These are phyloP conservation scores for Boletellus ananiceps DNA, from an alignment of 768 basidiomycete species.

Conservation along the genomic window DNA sequence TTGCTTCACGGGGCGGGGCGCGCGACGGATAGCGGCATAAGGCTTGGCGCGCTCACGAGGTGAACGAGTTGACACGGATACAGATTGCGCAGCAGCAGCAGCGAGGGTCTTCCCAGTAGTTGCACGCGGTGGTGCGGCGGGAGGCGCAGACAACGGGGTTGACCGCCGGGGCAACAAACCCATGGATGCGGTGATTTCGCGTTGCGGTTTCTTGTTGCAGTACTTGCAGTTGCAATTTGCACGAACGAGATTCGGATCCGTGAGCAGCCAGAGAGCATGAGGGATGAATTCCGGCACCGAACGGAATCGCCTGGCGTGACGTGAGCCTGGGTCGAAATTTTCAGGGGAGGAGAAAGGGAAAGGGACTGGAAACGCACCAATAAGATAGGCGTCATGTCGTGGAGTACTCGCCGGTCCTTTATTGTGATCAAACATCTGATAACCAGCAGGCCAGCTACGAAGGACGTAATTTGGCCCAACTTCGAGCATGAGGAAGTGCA, in stretches of 20 bases:
- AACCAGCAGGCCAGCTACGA: slow-evolving; percentile 59
- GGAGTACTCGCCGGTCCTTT: slow-evolving; percentile 54
- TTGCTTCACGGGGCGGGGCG: slow-evolving; percentile 32
- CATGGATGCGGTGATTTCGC: slow-evolving; percentile 62
- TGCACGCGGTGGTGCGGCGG: slow-evolving; percentile 12
- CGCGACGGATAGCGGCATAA: slow-evolving; percentile 39
- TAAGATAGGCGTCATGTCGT: slow-evolving; percentile 75
- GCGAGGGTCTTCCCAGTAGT: slow-evolving; percentile 10
- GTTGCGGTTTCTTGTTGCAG: slow-evolving; percentile 64
- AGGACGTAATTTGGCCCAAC: slow-evolving; percentile 57
- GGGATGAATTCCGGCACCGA: slow-evolving; percentile 84
- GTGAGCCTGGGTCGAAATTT: slow-evolving; percentile 34
- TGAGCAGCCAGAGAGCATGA: slow-evolving; percentile 76
- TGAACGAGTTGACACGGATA: slow-evolving; percentile 7
- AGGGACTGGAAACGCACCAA: slow-evolving; percentile 43
- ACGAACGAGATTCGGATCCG: slow-evolving; percentile 44
- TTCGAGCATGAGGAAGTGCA: slow-evolving; percentile 18
- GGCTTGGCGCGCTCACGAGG: slow-evolving; percentile 30
- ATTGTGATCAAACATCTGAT: slow-evolving; percentile 70
- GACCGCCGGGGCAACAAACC: slow-evolving; percentile 38
- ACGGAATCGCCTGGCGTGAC: slow-evolving; percentile 53
- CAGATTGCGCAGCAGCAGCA: slow-evolving; percentile 16
- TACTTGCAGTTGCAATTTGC: slow-evolving; percentile 71
- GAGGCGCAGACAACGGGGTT: slow-evolving; percentile 29
- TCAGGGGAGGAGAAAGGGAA: neutral